Conservation (phyloP, 306 rosid genomes). For the Lupinus albus region DNA sequence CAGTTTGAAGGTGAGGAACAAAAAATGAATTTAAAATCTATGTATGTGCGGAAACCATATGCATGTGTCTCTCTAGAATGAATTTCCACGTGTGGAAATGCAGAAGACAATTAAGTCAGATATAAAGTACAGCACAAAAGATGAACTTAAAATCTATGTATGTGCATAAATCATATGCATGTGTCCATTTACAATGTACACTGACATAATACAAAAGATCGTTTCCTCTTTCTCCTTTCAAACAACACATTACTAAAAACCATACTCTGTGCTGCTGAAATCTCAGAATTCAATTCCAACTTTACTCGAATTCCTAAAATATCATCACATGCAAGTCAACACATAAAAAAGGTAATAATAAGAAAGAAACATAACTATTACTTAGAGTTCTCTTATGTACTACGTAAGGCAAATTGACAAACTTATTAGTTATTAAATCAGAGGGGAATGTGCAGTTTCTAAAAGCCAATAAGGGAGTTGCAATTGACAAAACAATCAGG, state of each 20-base stretch:
- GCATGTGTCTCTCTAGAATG: conserved; percentile 24
- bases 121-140: conserved; percentile 12
- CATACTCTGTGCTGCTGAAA: conserved; percentile 4
- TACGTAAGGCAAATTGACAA: neutral
- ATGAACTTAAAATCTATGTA: too few species aligned
- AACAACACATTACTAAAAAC: conserved; percentile 3
- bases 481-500: neutral
- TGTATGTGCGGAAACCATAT: conserved; percentile 20
- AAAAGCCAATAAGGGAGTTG: too few species aligned
- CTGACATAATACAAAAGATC: conserved; percentile 12
- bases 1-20: conserved; percentile 22
- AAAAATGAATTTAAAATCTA: conserved; percentile 22
- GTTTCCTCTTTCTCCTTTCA: conserved; percentile 16
- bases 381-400: neutral
- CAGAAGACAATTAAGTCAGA: conserved; percentile 28
- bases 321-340: neutral
- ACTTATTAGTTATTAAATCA: neutral
- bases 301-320: neutral
- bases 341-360: conserved; percentile 3
- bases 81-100: conserved; percentile 6
- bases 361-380: conserved; percentile 25
- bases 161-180: too few species aligned
- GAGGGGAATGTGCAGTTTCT: too few species aligned
- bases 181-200: too few species aligned
- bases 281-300: conserved; percentile 5